These are phyloP conservation scores for Carpinus viminea DNA, from an alignment of 306 rosid genomes.

Conservation along the genomic window DNA sequence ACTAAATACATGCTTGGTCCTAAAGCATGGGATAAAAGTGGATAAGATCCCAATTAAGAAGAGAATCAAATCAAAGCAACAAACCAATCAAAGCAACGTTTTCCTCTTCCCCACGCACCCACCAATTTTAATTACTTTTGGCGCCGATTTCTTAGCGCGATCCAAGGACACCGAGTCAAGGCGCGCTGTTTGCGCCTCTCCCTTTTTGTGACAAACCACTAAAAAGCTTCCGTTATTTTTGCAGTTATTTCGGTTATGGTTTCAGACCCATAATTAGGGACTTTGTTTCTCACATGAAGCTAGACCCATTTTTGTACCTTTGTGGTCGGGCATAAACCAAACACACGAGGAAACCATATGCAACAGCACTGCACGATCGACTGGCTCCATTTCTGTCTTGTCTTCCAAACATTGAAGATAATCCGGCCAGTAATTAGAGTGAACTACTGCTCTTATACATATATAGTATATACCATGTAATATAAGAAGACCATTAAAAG, in stretches of 20 bases:
- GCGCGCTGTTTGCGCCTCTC: slow-evolving; percentile 64
- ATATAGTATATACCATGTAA: too few species aligned
- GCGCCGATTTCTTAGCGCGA: slow-evolving; percentile 61
- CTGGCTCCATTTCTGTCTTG: too few species aligned
- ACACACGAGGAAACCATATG: slow-evolving; percentile 40
- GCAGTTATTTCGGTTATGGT: slow-evolving; percentile 12
- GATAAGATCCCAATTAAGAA: slow-evolving; percentile 33
- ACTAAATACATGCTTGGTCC: slow-evolving; percentile 28
- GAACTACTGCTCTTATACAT: too few species aligned
- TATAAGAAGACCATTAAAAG: too few species aligned
- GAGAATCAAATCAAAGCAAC: slow-evolving; percentile 34
- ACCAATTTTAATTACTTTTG: slow-evolving; percentile 5
- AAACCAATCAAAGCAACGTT: slow-evolving; percentile 18
- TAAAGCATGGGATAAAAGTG: slow-evolving; percentile 41
- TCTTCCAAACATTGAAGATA: too few species aligned
- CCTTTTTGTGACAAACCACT: slow-evolving; percentile 30
- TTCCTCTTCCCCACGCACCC: slow-evolving; percentile 9
- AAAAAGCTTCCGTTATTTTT: slow-evolving; percentile 9
- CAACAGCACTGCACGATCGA: background rate
- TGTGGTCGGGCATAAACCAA: slow-evolving; percentile 27
- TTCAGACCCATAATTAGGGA: slow-evolving; percentile 27
- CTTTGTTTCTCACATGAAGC: slow-evolving; percentile 24
- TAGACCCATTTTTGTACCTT: slow-evolving; percentile 21
- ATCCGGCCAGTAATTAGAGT: too few species aligned
- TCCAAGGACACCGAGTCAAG: slow-evolving; percentile 31